Conservation (phyloP, 495 filamentous ascomycete species). For the Talaromyces wortmannii region DNA sequence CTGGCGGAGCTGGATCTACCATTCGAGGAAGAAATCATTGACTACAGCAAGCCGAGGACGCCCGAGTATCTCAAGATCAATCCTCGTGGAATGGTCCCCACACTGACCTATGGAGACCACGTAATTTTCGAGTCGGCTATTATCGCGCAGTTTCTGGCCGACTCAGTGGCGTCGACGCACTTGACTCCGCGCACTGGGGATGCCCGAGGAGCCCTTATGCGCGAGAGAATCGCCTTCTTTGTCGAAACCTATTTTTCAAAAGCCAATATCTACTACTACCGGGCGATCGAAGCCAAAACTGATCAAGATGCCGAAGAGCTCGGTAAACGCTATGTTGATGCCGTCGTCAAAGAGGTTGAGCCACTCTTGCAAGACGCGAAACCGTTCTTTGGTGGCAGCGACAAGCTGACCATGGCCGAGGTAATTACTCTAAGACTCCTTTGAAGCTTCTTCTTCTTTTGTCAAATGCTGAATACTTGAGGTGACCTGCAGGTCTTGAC, state of each 20-base stretch:
- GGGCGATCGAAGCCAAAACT: conserved; percentile 27
- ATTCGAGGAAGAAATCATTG: conserved; percentile 75
- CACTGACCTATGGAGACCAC: conserved; percentile 58
- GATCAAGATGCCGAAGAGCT: conserved; percentile 27
- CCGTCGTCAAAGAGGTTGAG: conserved; percentile 66
- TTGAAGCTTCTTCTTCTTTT: not conserved
- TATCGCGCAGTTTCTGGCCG: conserved; percentile 68
- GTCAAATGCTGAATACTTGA: not conserved
- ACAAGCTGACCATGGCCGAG: conserved; percentile 70
- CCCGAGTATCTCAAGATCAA: conserved; percentile 79
- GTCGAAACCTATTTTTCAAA: conserved; percentile 68
- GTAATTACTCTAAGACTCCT: conserved; percentile 29
- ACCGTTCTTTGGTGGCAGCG: conserved; percentile 75
- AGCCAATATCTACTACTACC: conserved; percentile 37
- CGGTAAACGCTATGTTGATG: conserved; percentile 31
- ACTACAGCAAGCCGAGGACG: conserved; percentile 63
- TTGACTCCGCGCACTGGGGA: conserved; percentile 28
- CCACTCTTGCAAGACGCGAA: conserved; percentile 55
- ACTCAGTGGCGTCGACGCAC: conserved; percentile 40
- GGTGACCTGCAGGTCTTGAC: conserved; percentile 43
- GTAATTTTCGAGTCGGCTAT: conserved; percentile 71
- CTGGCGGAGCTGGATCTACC: conserved; percentile 64
- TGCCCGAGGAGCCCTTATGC: conserved; percentile 36
- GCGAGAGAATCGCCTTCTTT: conserved; percentile 68
- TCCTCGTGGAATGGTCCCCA: conserved; percentile 75